These are phyloP conservation scores for Nissolia schottii DNA, from an alignment of 306 rosid species.

Conservation along the genomic window DNA sequence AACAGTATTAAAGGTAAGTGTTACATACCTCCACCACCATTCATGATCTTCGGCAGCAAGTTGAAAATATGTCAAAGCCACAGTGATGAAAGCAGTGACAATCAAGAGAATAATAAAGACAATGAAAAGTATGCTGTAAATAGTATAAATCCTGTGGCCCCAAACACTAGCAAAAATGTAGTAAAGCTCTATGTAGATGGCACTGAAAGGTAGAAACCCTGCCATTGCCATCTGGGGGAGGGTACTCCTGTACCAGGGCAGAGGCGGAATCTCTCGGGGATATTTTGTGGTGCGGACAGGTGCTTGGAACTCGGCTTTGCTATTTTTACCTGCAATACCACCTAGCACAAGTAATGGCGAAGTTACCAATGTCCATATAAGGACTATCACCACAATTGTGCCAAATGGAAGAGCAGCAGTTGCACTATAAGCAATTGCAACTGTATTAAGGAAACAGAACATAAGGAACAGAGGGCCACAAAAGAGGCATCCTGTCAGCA, in stretches of 20 bases:
- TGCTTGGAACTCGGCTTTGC: constrained; percentile 87
- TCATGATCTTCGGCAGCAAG: constrained; percentile 99
- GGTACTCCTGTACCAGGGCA: constrained; percentile 90
- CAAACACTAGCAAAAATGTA: constrained; percentile 97
- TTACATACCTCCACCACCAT: constrained; percentile 98
- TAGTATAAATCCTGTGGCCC: constrained; percentile 98
- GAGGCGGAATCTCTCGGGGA: constrained; percentile 86
- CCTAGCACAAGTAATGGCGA: constrained; percentile 95
- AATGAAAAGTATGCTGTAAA: constrained; percentile 92
- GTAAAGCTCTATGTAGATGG: constrained; percentile 94
- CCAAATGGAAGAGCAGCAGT: constrained; percentile 99
- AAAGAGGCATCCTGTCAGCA: constrained; percentile 93
- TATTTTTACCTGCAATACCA: constrained; percentile 95
- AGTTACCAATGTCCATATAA: constrained; percentile 91
- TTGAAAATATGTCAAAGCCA: constrained; percentile 97
- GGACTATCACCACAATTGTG: constrained; percentile 86
- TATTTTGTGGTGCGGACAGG: constrained; percentile 93
- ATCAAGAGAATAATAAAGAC: constrained; percentile 91
- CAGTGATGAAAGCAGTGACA: constrained; percentile 97
- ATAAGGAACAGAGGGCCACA: constrained; percentile 94
- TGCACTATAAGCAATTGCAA: constrained; percentile 89
- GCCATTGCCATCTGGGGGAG: constrained; percentile 99
- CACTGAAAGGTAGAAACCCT: constrained; percentile 97
- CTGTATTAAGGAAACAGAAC: constrained; percentile 96
- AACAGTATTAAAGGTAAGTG: not conserved